Evolutionary conservation across 441 rosid species (phyloP).

Genomic region (Gossypium laxum): DNA sequence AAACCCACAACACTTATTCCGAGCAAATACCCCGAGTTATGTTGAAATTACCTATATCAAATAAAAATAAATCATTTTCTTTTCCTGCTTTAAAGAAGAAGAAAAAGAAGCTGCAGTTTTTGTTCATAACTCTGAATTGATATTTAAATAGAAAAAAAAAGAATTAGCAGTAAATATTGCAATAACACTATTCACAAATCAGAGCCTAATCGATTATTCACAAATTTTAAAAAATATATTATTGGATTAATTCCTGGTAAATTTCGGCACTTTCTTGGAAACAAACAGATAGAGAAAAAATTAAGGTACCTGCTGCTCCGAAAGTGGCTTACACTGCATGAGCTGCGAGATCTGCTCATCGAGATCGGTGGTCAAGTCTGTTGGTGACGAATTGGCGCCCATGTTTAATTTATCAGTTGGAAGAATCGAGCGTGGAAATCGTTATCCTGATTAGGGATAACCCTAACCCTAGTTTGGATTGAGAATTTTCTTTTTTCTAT

Average conservation of each 20-base stretch:
- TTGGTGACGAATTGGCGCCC: slow-evolving; percentile 40
- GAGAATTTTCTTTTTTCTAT: neutral
- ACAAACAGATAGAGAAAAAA: neutral
- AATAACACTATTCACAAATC: neutral
- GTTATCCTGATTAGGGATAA: slow-evolving; percentile 27
- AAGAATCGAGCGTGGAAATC: slow-evolving; percentile 8
- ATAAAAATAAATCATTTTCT: neutral
- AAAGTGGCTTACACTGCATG: slow-evolving; percentile 68
- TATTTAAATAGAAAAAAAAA: neutral
- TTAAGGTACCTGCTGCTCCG: slow-evolving; percentile 47
- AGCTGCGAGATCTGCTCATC: slow-evolving; percentile 72
- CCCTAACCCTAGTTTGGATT: slow-evolving; percentile 35
- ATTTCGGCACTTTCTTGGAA: neutral
- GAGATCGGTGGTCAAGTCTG: slow-evolving; percentile 37
- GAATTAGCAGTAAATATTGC: neutral
- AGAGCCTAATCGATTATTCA: neutral
- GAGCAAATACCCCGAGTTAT: neutral
- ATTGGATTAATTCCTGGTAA: neutral
- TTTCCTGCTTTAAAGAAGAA: neutral
- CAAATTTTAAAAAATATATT: neutral
- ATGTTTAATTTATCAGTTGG: slow-evolving; percentile 20
- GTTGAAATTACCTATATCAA: neutral
- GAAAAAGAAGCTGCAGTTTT: neutral
- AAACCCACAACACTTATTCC: neutral
- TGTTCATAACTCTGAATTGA: neutral